Conservation (phyloP, 73 alveolate genomes). For the Durusdinium trenchii region DNA sequence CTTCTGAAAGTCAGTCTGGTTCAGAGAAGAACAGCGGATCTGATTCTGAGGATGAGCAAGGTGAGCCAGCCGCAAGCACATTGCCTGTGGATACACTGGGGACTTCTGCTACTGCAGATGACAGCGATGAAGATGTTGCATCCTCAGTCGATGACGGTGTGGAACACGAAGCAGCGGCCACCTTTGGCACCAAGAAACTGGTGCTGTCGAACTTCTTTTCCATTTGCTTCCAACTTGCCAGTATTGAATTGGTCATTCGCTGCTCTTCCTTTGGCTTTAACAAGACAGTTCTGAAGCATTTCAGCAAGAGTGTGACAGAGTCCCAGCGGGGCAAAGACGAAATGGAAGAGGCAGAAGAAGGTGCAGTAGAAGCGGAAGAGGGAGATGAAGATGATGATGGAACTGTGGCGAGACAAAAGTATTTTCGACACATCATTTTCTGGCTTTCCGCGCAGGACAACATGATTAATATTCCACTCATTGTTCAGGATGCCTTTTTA, state of each 20-base stretch:
- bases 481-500: conserved; percentile 83
- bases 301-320: conserved; percentile 67
- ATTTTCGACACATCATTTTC: conserved; percentile 66
- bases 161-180: conserved; percentile 58
- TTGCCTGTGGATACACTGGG: too few relatives aligned
- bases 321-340: conserved; percentile 68
- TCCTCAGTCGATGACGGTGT: neutral
- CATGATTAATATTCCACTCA: conserved; percentile 28
- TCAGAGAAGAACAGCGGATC: too few relatives aligned
- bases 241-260: conserved; percentile 68
- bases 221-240: conserved; percentile 58
- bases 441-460: conserved; percentile 85
- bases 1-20: too few relatives aligned
- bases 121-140: too few relatives aligned
- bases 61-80: too few relatives aligned
- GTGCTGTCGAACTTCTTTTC: conserved; percentile 82
- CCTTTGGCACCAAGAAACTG: conserved; percentile 66
- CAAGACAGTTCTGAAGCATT: conserved; percentile 68
- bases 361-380: conserved; percentile 62
- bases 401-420: conserved; percentile 71
- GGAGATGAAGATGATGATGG: conserved; percentile 63
- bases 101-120: too few relatives aligned
- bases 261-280: conserved; percentile 92
- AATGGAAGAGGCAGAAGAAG: conserved; percentile 76
- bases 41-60: too few relatives aligned